Evolutionary conservation across 202 grass and related monocot species (phyloP).

Genomic region (Setaria italica): DNA sequence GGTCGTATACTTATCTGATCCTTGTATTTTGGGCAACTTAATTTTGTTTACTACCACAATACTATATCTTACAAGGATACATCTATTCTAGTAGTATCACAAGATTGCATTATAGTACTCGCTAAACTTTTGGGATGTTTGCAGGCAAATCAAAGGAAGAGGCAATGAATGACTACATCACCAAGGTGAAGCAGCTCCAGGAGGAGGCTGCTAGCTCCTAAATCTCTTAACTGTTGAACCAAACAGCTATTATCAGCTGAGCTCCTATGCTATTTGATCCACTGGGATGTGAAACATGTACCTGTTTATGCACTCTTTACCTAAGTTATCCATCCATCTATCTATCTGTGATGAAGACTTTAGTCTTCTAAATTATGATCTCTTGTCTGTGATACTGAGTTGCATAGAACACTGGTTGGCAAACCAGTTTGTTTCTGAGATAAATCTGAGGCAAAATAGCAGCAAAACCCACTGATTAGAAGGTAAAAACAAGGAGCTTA

Average conservation of each 20-base stretch:
- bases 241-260: conserved; percentile 27
- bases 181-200: conserved; percentile 88
- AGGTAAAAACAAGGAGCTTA: not conserved
- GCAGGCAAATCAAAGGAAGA: conserved; percentile 70
- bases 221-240: conserved; percentile 44
- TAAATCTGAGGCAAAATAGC: not conserved
- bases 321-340: conserved; percentile 30
- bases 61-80: not conserved
- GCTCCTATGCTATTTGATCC: conserved; percentile 33
- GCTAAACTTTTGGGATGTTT: conserved; percentile 26
- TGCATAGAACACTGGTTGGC: not conserved
- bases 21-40: not conserved
- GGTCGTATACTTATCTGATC: conserved; percentile 46
- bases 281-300: conserved; percentile 48
- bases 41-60: conserved; percentile 3
- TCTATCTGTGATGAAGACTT: not conserved
- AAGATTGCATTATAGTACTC: not conserved
- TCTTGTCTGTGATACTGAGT: conserved; percentile 15
- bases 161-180: conserved; percentile 81
- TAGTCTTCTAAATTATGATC: conserved; percentile 26
- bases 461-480: not conserved
- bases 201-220: conserved; percentile 55
- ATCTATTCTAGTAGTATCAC: not conserved
- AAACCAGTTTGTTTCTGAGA: not conserved
- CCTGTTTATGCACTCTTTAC: conserved; percentile 32